Percentiles rank a stretch among this genome's conserved stretches.
phyloP scores from a whole-genome alignment of 2,329 filamentous ascomycete species.

The Scedosporium apiospermum region DNA sequence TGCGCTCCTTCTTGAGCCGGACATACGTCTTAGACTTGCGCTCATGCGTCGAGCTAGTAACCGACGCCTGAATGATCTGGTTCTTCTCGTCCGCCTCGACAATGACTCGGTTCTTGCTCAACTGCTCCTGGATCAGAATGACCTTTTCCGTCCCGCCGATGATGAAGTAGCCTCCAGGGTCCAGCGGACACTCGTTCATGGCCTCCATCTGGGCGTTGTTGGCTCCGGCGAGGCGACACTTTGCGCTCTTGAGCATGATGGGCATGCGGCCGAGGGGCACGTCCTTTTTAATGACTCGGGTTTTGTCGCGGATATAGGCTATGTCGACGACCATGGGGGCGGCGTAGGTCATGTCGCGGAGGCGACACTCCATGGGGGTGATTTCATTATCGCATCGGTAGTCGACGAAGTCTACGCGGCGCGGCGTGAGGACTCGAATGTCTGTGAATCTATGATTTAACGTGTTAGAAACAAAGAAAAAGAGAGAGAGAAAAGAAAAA shows the following conservation, averaged over 20 bases:
- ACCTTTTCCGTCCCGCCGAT: conserved; percentile 98
- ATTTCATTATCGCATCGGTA: conserved; percentile 63
- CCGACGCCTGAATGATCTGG: conserved; percentile 86
- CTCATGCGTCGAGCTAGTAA: conserved; percentile 95
- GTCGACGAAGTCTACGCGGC: conserved; percentile 67
- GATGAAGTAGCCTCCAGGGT: conserved; percentile 96
- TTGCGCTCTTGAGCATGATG: conserved; percentile 93
- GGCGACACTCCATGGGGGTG: conserved; percentile 90
- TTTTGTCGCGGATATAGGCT: conserved; percentile 74
- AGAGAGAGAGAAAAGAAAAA: not conserved
- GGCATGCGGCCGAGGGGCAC: conserved; percentile 85
- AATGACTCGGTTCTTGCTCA: conserved; percentile 98
- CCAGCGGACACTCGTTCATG: conserved; percentile 90
- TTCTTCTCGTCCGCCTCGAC: conserved; percentile 91
- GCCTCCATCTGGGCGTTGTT: conserved; percentile 81
- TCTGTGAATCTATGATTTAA: conserved; percentile 54
- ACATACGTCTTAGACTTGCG: conserved; percentile 98
- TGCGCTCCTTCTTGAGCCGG: conserved; percentile 83
- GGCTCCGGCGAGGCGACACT: conserved; percentile 77
- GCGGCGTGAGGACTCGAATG: conserved; percentile 76
- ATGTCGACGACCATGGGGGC: conserved; percentile 92
- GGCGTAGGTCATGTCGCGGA: conserved; percentile 96
- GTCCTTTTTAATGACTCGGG: conserved; percentile 62
- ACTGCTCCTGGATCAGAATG: conserved; percentile 93
- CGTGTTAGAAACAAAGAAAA: not conserved